Evolutionary conservation across 1,139 yeast genomes (phyloP), one percentile per base, ranked within the genome.

Genomic region (Debaryomyces sp.): DNA sequence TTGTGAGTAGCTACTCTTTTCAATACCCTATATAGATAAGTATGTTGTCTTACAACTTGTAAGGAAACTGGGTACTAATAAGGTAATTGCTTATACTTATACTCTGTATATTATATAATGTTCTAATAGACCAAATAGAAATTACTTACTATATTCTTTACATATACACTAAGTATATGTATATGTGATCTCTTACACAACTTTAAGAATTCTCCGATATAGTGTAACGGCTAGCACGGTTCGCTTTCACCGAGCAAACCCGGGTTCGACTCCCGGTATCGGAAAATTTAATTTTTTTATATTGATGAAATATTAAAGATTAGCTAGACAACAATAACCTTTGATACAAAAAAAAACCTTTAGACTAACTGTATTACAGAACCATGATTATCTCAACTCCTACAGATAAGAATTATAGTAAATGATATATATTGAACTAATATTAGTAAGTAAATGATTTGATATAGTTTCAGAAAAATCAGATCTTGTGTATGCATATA

Each of bases 231-330:
- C 83, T 82, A 83, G 83, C 87, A 83, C 87, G 85, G 86, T 81
- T 78, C 86, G 85, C 86, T 82, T 81, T 82, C 87, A 82, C 87
- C 85, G 87, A 78, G 86, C 86, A 82, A 77, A 79, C 84, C 87
- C 83, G 87, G 87, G 87, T 82, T 82, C 87, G 85, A 82, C 83
- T 82, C 87, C 87, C 87, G 83, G 87, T 77, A 81, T 81, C 86
- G 87, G 87, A 82, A 80, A 54, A 47, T 55, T 67, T 69, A 68
- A 67, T 58, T 54, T 54, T 15, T 41, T 44, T 6, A n/a, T n/a
- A n/a, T n/a, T n/a, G n/a, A n/a, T 6, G 26, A 35, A 21, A 12
- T 15, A 13, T 3, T 18, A 8, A 18, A 18, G 13, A 8, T 21
- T 4, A 35, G 6, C 35, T 5, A 32, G 13, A 13, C 5, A 27